Base-by-base conservation (phyloP, 352 stramenopile species). In the Phytophthora fragariae region DNA sequence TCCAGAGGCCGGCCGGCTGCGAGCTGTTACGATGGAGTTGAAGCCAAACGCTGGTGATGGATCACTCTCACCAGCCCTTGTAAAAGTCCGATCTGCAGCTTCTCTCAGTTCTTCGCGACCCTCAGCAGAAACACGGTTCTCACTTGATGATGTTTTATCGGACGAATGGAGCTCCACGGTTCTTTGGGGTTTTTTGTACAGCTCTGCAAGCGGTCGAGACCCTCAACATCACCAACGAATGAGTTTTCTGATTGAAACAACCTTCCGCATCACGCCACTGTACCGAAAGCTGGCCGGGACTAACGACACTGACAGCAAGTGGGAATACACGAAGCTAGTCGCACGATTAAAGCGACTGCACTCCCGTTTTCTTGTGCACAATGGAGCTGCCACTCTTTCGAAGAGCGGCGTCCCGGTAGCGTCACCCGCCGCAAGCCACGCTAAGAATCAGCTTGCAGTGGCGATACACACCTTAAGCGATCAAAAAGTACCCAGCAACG, bases 121-220 rank as follows among this genome's bases (percentile, higher is more conserved):
- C 14, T 33, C 24, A 60, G 37, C 55, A 65, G 57, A 64, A 41
- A 57, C 61, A 9, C 72, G 52, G 12, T 74, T 61, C 58, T 82
- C 76, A 10, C 68, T 94, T 17, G 83, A 93, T 21, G 75, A 83
- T 24, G 70, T 94, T 3, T 73, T 95, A 2, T 75, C 79, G 3
- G 90, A 87, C 59, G 80, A 92, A 69, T 92, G 89, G 81, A 82
- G 72, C 31, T 91, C 80, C 58, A 90, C 77, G 1, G 89, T 95
- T 6, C 88, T 95, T 19, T 95, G 85, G 86, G 79, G 84, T 5
- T 83, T 85, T 49, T 62, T 94, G 21, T 95, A 90, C 66, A 86
- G 83, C 27, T 79, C 78, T 37, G 60, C 64, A 11, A 29, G 11
- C 21, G 44, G 50, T 19, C 66, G 61, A 9, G 66, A 75, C 17